These are phyloP conservation scores for Globisporangium parvum DNA, from an alignment of 352 stramenopile genomes.

Conservation along the genomic window DNA sequence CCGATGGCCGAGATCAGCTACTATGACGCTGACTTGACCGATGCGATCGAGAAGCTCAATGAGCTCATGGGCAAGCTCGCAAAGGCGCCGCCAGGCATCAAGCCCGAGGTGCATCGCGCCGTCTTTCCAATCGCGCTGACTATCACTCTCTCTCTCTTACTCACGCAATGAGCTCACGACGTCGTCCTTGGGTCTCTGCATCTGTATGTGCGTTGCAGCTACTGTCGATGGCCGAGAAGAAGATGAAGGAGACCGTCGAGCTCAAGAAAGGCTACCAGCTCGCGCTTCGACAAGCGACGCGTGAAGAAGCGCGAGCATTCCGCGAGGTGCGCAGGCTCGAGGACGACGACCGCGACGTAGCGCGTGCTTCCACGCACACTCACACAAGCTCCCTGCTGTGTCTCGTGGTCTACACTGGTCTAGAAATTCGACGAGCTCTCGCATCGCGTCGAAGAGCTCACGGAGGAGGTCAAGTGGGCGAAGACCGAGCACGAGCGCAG, in stretches of 20 bases:
- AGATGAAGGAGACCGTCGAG: conserved; percentile 77
- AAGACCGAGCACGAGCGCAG: conserved; percentile 74
- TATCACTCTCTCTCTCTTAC: too few species aligned
- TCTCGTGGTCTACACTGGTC: not conserved
- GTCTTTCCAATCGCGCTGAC: not conserved
- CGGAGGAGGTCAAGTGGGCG: conserved; percentile 72
- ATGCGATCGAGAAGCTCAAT: conserved; percentile 80
- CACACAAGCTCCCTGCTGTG: not conserved
- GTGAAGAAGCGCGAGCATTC: conserved; percentile 60
- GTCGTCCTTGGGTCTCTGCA: not conserved
- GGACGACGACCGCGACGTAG: too few species aligned
- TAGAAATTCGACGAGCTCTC: conserved; percentile 85
- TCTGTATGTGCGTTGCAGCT: conserved; percentile 27
- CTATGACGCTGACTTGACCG: conserved; percentile 80
- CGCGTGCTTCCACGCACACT: not conserved
- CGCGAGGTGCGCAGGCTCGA: conserved; percentile 36
- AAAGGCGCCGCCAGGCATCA: conserved; percentile 66
- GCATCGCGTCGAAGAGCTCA: conserved; percentile 75
- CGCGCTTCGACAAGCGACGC: conserved; percentile 64
- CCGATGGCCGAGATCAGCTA: conserved; percentile 84
- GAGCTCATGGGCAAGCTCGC: conserved; percentile 80
- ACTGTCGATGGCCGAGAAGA: conserved; percentile 71
- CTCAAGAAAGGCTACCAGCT: conserved; percentile 85
- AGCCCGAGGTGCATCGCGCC: conserved; percentile 38
- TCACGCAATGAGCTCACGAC: not conserved